Evolutionary conservation across 1,139 yeast species (phyloP).

Genomic region (Taphrina pruni): DNA sequence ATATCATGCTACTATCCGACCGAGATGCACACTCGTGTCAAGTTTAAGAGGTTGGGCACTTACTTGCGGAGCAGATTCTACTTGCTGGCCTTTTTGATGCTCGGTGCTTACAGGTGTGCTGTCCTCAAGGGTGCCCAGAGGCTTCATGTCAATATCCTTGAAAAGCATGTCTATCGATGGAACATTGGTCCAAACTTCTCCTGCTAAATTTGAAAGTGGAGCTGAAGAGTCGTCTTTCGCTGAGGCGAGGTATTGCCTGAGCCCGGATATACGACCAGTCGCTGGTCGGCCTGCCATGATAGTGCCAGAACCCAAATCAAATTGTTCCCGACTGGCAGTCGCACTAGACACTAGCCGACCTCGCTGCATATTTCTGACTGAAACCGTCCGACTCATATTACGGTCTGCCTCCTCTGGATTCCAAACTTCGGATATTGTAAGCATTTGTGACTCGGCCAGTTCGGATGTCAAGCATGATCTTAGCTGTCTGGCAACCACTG

Average conservation of each 20-base stretch:
- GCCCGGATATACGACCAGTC: not conserved
- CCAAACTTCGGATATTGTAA: conserved; percentile 4
- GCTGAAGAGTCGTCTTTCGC: not conserved
- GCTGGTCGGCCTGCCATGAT: not conserved
- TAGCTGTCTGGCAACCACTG: not conserved
- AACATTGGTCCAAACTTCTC: not conserved
- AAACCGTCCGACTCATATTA: not conserved
- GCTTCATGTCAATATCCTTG: conserved; percentile 7
- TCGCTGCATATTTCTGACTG: not conserved
- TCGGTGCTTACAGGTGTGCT: no score
- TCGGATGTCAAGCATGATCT: not conserved
- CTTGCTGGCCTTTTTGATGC: no score
- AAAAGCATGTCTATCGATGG: not conserved
- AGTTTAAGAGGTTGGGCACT: no score
- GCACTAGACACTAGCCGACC: conserved; percentile 14
- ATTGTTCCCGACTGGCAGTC: conserved; percentile 13
- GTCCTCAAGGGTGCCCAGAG: not conserved
- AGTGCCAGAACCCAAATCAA: conserved; percentile 6
- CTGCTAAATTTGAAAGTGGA: not conserved
- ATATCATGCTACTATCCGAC: conserved; percentile 1
- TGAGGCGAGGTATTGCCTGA: not conserved
- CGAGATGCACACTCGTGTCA: not conserved
- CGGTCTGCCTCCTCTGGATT: not conserved
- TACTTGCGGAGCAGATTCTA: no score
- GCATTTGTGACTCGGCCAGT: not conserved